Evolutionary conservation across 108 stramenopile genomes (phyloP), one percentile per base, ranked within the genome.

Genomic region (Heterococcus sp.): DNA sequence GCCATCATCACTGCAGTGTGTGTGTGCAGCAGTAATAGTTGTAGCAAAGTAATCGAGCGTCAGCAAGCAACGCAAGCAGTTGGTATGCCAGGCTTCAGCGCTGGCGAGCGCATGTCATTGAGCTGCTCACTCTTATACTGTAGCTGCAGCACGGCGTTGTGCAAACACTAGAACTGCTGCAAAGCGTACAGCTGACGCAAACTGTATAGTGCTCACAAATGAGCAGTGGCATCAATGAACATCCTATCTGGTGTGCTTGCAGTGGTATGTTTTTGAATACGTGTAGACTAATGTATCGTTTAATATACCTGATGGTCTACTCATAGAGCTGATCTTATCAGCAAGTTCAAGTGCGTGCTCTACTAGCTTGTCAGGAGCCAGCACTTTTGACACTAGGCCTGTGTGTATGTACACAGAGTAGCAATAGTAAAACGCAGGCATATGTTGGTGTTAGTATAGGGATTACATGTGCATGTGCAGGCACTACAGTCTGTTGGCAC

Each of bases 1-100:
- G 89, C 88, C 90, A 94, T 93, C 35, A 88, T 76, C 0, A 92
- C 86, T 58, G 46, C 46, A 58, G 46, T 21, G 21, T 8, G 46
- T 21, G 46, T 14, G 46, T 21, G 46, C 46, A 21, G 21, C 14
- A 58, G 21, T 21, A 58, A 58, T 14, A 8, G 46, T 21, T 14
- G 46, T 21, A 21, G 21, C 46, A 58, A 14, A 58, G 46, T 21
- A 58, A 58, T 14, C 21, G 46, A 58, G 46, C 46, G 14, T 14
- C 46, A 58, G 21, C 8, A 58, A 58, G 14, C 46, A 58, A 58
- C 21, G 46, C 46, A 21, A 21, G 46, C 46, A 58, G 14, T 58
- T 58, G 46, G 46, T 21, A 21, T 58, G 8, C 14, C 46, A n/a
- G n/a, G n/a, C n/a, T n/a, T n/a, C n/a, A n/a, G n/a, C n/a, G n/a